These are phyloP conservation scores for Carpinus fangiana DNA, from an alignment of 306 rosid genomes.

Conservation along the genomic window DNA sequence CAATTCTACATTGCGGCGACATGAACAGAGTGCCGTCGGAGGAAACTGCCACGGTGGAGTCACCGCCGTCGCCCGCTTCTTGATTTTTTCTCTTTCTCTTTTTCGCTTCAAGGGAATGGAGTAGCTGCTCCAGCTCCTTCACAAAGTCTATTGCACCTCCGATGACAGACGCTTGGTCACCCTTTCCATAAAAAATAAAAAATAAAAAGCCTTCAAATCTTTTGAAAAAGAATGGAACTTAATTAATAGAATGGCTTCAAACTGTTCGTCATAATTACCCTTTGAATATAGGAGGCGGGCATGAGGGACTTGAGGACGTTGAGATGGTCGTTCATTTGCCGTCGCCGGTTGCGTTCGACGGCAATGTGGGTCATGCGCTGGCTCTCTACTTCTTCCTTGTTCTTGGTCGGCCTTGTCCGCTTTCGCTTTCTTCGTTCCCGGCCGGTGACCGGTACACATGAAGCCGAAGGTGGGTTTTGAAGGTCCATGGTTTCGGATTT, in stretches of 20 bases:
- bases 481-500: constrained; percentile 63
- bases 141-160: constrained; percentile 98
- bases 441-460: constrained; percentile 24
- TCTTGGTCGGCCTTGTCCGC: constrained; percentile 72
- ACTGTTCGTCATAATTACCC: constrained; percentile 40
- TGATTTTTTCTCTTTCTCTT: constrained; percentile 54
- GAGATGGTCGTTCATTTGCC: constrained; percentile 97
- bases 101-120: constrained; percentile 72
- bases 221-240: background rate
- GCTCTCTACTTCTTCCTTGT: constrained; percentile 88
- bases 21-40: constrained; percentile 31
- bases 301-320: constrained; percentile 82
- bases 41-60: constrained; percentile 25
- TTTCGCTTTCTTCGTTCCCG: constrained; percentile 74
- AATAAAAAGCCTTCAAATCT: background rate
- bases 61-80: constrained; percentile 15
- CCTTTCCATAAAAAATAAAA: constrained; percentile 35
- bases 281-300: constrained; percentile 80
- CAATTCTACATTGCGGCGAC: constrained; percentile 38
- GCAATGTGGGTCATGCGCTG: constrained; percentile 97
- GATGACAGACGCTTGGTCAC: constrained; percentile 95
- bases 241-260: background rate
- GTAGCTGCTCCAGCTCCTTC: constrained; percentile 88
- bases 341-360: constrained; percentile 86
- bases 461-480: constrained; percentile 38